phyloP scores from a whole-genome alignment of 257 asterid species.

The Solanum tarapatanum region DNA sequence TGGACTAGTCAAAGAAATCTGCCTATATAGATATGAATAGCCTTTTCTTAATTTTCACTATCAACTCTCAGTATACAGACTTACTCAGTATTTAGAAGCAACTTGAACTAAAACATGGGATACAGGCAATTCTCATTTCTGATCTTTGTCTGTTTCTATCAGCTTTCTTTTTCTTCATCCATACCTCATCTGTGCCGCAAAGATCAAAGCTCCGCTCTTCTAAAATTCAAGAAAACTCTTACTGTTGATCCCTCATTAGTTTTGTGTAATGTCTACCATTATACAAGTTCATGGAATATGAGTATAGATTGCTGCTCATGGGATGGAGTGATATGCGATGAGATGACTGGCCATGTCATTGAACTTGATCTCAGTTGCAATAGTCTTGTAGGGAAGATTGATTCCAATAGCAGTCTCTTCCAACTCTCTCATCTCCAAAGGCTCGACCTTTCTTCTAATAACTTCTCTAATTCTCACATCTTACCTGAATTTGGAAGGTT shows the following conservation, averaged over 20 bases:
- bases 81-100: neutral
- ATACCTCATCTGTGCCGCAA: neutral
- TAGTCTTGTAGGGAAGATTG: neutral
- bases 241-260: neutral
- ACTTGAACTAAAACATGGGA: neutral
- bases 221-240: neutral
- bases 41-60: neutral
- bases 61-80: neutral
- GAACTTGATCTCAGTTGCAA: constrained; percentile 16
- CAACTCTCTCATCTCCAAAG: constrained; percentile 2
- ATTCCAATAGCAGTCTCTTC: constrained; percentile 7
- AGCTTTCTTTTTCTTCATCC: neutral
- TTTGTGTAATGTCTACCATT: neutral
- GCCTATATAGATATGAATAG: neutral
- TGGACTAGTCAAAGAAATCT: no score
- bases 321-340: constrained; percentile 14
- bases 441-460: constrained; percentile 5
- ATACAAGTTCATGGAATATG: neutral
- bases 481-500: neutral
- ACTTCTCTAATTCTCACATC: constrained; percentile 8
- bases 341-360: neutral
- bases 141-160: neutral
- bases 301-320: constrained; percentile 13
- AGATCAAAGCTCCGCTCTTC: neutral
- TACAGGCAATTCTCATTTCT: neutral